phyloP scores from a whole-genome alignment of 106 monocot genomes.

The Vanilla planifolia region DNA sequence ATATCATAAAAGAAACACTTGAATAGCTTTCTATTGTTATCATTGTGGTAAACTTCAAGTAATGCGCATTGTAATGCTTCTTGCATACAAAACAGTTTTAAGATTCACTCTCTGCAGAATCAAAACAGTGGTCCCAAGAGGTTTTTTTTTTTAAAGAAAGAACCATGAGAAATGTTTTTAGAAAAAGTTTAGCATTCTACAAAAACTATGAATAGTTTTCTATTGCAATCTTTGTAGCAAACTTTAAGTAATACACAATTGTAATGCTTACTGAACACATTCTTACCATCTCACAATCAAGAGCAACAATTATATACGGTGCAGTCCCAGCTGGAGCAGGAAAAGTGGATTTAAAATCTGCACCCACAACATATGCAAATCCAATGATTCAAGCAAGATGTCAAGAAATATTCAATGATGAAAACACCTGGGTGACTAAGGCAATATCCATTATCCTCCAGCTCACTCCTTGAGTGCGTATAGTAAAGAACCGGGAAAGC shows the following conservation, averaged over 20 bases:
- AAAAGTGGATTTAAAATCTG: slow-evolving; percentile 62
- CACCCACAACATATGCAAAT: slow-evolving; percentile 7
- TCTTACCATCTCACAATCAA: slow-evolving; percentile 99
- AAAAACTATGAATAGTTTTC: neutral
- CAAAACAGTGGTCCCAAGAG: too few relatives aligned
- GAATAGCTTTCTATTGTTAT: too few relatives aligned
- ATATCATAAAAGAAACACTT: too few relatives aligned
- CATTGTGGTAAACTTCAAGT: too few relatives aligned
- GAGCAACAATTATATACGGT: slow-evolving; percentile 53
- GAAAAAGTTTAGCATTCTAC: neutral
- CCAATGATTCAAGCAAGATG: neutral
- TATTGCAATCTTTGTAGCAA: neutral
- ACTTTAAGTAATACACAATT: neutral
- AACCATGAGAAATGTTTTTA: too few relatives aligned
- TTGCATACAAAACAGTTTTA: too few relatives aligned
- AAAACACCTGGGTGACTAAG: slow-evolving; percentile 48
- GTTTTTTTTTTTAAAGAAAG: too few relatives aligned
- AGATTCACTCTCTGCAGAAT: too few relatives aligned
- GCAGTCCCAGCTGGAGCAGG: slow-evolving; percentile 50
- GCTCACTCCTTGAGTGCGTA: slow-evolving; percentile 59
- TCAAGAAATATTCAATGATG: slow-evolving; percentile 1
- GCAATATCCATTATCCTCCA: slow-evolving; percentile 85
- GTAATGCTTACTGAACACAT: neutral
- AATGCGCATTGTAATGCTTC: too few relatives aligned
- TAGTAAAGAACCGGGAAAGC: slow-evolving; percentile 84